phyloP scores from a whole-genome alignment of 2,329 filamentous ascomycete species.

The Trichothecium sympodiale region DNA sequence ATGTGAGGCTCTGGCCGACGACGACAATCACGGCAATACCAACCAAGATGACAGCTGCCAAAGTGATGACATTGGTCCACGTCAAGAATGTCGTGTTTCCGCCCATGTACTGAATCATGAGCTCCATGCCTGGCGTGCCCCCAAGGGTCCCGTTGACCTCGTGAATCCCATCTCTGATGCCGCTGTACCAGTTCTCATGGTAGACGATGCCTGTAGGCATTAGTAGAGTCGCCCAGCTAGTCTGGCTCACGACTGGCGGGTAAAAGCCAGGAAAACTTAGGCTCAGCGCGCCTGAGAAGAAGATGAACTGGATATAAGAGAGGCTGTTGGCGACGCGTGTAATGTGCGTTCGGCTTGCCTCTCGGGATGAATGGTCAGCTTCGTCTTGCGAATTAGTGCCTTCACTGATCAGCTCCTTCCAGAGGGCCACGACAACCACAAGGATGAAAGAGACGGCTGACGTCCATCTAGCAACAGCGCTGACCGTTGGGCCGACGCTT shows the following conservation, averaged over 20 bases:
- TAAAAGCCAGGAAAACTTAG: slow-evolving; percentile 64
- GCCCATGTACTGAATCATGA: slow-evolving; percentile 57
- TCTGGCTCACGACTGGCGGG: slow-evolving; percentile 56
- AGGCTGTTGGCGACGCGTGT: slow-evolving; percentile 40
- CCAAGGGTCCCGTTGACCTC: slow-evolving; percentile 53
- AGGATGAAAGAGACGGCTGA: not conserved
- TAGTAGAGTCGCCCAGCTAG: slow-evolving; percentile 57
- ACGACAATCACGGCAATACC: slow-evolving; percentile 47
- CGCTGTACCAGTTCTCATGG: slow-evolving; percentile 12
- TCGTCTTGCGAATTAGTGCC: not conserved
- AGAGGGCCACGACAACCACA: not conserved
- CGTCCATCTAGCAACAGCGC: not conserved
- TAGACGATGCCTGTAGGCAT: slow-evolving; percentile 28
- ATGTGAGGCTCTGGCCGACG: slow-evolving; percentile 15
- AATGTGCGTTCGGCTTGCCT: not conserved
- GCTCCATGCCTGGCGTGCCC: slow-evolving; percentile 44
- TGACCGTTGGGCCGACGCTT: not conserved
- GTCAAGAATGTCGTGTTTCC: slow-evolving; percentile 50
- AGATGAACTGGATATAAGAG: slow-evolving; percentile 66
- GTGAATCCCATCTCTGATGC: slow-evolving; percentile 47
- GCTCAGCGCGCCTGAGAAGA: slow-evolving; percentile 58
- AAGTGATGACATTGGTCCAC: slow-evolving; percentile 58
- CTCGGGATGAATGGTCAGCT: not conserved
- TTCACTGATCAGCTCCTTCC: not conserved
- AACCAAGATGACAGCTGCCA: slow-evolving; percentile 45